Conservation (phyloP, 2,329 filamentous ascomycete genomes). For the Colletotrichum gloeosporioides region DNA sequence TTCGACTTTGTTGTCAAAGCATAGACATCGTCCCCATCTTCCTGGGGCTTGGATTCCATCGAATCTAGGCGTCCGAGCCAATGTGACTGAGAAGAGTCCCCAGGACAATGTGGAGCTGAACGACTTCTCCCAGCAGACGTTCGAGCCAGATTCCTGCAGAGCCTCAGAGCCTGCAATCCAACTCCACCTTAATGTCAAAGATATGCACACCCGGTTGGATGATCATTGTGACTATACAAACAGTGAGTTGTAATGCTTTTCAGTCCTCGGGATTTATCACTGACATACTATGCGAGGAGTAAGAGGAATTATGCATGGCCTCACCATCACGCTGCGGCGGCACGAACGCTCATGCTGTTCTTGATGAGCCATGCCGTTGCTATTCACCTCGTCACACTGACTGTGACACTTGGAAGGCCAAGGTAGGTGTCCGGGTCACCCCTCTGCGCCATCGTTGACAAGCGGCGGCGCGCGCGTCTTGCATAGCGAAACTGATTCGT, state of each 20-base stretch:
- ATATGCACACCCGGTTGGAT: not conserved
- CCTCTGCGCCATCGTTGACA: not conserved
- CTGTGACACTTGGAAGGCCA: not conserved
- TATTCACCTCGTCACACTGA: not conserved
- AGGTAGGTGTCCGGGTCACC: not conserved
- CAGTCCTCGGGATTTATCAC: fast-evolving
- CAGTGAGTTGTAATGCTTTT: not conserved
- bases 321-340: no score
- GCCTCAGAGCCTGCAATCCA: not conserved
- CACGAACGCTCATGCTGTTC: not conserved
- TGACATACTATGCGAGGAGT: not conserved
- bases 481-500: not conserved
- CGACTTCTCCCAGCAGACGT: not conserved
- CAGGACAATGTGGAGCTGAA: not conserved
- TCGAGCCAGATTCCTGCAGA: not conserved
- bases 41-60: not conserved
- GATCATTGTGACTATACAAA: not conserved
- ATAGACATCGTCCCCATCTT: not conserved
- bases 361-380: not conserved
- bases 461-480: not conserved
- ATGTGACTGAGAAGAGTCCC: not conserved
- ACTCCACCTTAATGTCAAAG: not conserved
- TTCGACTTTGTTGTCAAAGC: not conserved
- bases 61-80: not conserved
- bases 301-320: not conserved